These are phyloP conservation scores for Chlorella sp. DNA, from an alignment of 139 green algal genomes.

Conservation along the genomic window DNA sequence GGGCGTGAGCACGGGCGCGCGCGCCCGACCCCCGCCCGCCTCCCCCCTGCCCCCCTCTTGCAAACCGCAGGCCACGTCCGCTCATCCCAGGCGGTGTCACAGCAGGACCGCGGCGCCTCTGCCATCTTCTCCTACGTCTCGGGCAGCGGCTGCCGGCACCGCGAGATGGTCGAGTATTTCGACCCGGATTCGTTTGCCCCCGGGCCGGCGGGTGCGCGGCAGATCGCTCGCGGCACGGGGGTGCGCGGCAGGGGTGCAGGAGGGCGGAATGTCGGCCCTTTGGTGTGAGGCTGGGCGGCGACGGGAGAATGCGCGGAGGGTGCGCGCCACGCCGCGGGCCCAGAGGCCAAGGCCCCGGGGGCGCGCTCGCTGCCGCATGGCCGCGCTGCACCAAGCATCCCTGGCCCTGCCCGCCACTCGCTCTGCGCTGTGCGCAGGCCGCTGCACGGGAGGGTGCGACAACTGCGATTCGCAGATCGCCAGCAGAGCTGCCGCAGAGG, in stretches of 20 bases:
- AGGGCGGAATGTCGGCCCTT: too few species aligned
- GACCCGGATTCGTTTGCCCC: neutral
- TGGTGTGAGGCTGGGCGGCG: too few species aligned
- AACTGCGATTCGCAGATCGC: constrained; percentile 31
- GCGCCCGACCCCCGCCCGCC: too few species aligned
- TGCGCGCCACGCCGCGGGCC: too few species aligned
- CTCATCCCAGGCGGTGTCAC: neutral
- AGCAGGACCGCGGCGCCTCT: constrained; percentile 13
- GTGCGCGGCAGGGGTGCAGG: too few species aligned
- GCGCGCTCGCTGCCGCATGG: too few species aligned
- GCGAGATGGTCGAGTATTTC: constrained; percentile 35
- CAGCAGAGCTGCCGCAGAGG: neutral
- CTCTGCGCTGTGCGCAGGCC: neutral
- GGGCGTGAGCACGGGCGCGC: neutral
- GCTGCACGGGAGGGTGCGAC: constrained; percentile 39
- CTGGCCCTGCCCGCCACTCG: neutral
- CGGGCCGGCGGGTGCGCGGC: too few species aligned
- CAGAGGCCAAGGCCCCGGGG: too few species aligned
- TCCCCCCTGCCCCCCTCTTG: neutral
- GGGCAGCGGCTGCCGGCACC: constrained; percentile 20
- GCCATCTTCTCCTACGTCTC: constrained; percentile 21
- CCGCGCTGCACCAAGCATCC: neutral
- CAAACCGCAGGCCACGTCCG: constrained; percentile 1
- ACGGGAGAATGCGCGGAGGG: too few species aligned
- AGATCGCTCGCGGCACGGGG: too few species aligned